phyloP scores from a whole-genome alignment of 257 asterid genomes.

The Capsicum rhomboideum region DNA sequence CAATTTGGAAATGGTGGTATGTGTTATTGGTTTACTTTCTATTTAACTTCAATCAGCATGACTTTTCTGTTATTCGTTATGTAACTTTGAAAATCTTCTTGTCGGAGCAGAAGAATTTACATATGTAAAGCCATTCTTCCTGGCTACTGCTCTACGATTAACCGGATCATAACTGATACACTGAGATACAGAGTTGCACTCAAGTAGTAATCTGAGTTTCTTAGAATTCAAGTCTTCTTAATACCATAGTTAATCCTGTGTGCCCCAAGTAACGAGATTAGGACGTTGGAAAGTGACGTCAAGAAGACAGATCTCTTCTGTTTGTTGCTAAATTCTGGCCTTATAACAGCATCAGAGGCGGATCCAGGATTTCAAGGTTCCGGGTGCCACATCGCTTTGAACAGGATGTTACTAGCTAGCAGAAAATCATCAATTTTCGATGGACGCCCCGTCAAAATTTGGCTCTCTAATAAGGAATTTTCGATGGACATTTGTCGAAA shows the following conservation, averaged over 20 bases:
- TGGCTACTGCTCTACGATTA: background rate
- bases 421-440: too few species aligned
- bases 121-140: background rate
- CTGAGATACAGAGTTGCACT: background rate
- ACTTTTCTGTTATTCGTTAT: background rate
- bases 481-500: too few species aligned
- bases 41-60: background rate
- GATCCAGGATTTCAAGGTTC: too few species aligned
- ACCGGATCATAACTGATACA: background rate
- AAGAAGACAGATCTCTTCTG: background rate
- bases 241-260: background rate
- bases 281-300: background rate
- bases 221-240: background rate
- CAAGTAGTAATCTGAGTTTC: background rate
- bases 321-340: background rate
- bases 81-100: background rate
- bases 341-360: too few species aligned
- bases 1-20: slow-evolving; percentile 95
- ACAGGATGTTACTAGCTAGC: too few species aligned
- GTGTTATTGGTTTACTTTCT: slow-evolving; percentile 3
- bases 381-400: too few species aligned
- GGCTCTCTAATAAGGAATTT: too few species aligned
- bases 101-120: background rate
- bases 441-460: too few species aligned
- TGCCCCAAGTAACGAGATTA: background rate